phyloP scores from a whole-genome alignment of 2,329 filamentous ascomycete genomes.

The Xylariaceae sp. region DNA sequence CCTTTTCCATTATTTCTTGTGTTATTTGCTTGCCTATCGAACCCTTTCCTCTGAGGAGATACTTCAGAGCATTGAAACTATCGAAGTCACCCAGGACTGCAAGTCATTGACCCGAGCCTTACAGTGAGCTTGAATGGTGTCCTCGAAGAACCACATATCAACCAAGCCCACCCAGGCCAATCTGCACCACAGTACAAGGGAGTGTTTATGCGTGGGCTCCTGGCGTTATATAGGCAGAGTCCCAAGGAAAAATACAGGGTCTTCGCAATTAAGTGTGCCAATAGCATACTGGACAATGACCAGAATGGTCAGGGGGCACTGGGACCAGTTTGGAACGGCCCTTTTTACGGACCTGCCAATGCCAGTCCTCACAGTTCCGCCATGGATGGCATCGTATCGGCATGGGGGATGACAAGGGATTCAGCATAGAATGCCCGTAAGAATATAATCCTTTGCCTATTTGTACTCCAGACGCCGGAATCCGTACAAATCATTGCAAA shows the following conservation, averaged over 20 bases:
- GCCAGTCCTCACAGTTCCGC: conserved; percentile 2
- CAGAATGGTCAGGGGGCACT: background rate
- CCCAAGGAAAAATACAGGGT: background rate
- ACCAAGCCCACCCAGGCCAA: background rate
- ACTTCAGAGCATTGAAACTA: too few species aligned
- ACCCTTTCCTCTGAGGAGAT: too few species aligned
- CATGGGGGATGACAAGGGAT: background rate
- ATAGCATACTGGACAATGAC: conserved; percentile 1
- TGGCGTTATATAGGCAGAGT: background rate
- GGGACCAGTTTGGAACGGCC: conserved; percentile 1
- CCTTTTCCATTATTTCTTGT: too few species aligned
- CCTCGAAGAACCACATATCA: background rate
- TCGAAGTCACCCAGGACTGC: too few species aligned
- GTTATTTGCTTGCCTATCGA: too few species aligned
- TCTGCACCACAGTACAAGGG: conserved; percentile 2
- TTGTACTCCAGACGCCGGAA: too few species aligned
- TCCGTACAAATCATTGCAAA: too few species aligned
- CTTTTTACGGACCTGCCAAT: conserved; percentile 1
- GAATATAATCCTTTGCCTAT: too few species aligned
- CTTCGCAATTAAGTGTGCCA: background rate
- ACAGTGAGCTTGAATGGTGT: conserved; percentile 1
- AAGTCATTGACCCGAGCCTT: too few species aligned
- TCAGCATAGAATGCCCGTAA: too few species aligned
- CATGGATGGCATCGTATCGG: conserved; percentile 1
- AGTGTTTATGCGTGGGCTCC: conserved; percentile 1